These are phyloP conservation scores for Camelina sativa DNA, from an alignment of 345 rosid genomes.

Conservation along the genomic window DNA sequence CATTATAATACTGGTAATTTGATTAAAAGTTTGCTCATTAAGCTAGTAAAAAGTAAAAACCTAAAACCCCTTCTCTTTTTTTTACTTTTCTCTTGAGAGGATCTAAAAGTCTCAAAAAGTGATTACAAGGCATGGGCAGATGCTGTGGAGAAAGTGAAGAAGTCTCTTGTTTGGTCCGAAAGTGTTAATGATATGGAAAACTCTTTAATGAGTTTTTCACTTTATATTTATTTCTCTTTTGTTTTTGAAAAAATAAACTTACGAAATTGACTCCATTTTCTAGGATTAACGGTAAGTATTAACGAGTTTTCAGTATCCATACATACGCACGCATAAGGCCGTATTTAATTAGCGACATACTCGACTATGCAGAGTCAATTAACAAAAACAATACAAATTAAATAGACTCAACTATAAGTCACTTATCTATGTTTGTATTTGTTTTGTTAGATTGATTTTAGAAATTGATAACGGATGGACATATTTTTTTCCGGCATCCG, in stretches of 20 bases:
- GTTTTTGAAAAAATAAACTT: not conserved
- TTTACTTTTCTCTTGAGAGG: not conserved
- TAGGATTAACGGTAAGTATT: not conserved
- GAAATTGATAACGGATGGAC: too few relatives aligned
- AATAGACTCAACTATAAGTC: not conserved
- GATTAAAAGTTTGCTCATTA: not conserved
- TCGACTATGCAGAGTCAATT: not conserved
- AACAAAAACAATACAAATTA: not conserved
- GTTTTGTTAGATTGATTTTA: too few relatives aligned
- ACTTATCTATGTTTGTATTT: not conserved
- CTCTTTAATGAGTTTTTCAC: conserved; percentile 38
- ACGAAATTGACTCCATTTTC: not conserved
- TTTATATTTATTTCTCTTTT: not conserved
- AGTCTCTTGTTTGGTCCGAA: conserved; percentile 44
- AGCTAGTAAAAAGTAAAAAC: not conserved
- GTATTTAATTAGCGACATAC: not conserved
- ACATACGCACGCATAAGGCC: conserved; percentile 20
- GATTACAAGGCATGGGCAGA: conserved; percentile 45
- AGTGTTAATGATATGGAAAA: conserved; percentile 37
- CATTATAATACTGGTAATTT: not conserved
- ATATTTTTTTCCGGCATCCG: not conserved
- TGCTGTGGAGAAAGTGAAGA: conserved; percentile 40
- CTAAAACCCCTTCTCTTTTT: not conserved
- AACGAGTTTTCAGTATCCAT: not conserved
- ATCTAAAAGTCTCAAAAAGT: conserved; percentile 40